Evolutionary conservation across 2,329 filamentous ascomycete species (phyloP).

Genomic region (Fusarium sp.): DNA sequence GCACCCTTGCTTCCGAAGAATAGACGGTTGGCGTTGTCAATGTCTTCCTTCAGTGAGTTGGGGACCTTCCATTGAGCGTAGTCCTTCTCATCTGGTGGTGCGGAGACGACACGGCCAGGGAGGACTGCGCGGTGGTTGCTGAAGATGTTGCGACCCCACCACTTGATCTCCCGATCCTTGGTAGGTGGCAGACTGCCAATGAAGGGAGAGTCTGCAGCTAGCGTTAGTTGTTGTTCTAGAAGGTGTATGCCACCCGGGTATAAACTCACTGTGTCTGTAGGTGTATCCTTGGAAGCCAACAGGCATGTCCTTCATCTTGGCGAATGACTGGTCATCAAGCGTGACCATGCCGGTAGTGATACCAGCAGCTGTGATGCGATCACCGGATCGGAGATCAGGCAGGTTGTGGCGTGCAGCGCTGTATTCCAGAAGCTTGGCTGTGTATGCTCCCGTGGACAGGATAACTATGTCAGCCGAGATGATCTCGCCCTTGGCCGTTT

Average conservation of each 20-base stretch:
- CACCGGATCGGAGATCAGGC: constrained; percentile 59
- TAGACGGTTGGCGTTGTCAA: constrained; percentile 62
- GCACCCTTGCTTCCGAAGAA: constrained; percentile 68
- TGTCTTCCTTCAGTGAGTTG: constrained; percentile 64
- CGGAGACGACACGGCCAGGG: constrained; percentile 64
- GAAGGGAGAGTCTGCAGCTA: constrained; percentile 57
- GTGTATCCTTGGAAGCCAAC: constrained; percentile 55
- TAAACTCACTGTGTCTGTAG: constrained; percentile 47
- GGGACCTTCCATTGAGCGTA: constrained; percentile 72
- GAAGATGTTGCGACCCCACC: constrained; percentile 70
- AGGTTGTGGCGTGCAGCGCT: constrained; percentile 58
- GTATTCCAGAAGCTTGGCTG: constrained; percentile 62
- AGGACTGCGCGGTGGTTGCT: constrained; percentile 62
- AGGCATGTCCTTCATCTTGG: constrained; percentile 59
- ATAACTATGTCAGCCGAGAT: constrained; percentile 61
- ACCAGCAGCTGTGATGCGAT: constrained; percentile 66
- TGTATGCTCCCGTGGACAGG: constrained; percentile 67
- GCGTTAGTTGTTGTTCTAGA: constrained; percentile 44
- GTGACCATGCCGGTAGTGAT: constrained; percentile 67
- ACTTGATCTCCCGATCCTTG: constrained; percentile 61
- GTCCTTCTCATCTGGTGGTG: constrained; percentile 63
- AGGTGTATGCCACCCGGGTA: background rate
- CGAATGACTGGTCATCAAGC: constrained; percentile 57
- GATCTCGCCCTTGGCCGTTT: constrained; percentile 53
- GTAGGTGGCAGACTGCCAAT: constrained; percentile 67